Percentiles rank a stretch among this genome's conserved stretches.
These are phyloP conservation scores for Crithidia expoeki DNA, from an alignment of 208 protist genomes.

Conservation along the genomic window DNA sequence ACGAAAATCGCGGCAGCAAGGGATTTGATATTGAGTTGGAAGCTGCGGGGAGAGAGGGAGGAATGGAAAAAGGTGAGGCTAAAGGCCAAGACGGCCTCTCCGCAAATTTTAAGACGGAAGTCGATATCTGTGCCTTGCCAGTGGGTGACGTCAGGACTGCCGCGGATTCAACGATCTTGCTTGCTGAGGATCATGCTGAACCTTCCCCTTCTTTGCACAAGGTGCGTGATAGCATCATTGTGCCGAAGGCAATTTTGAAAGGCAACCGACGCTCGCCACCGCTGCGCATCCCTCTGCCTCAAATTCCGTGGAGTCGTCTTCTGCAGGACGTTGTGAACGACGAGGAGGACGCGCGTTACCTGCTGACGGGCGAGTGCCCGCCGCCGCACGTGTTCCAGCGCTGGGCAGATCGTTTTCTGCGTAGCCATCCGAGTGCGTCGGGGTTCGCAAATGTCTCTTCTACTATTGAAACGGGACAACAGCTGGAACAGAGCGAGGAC, in stretches of 20 bases:
- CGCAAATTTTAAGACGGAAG: too few relatives aligned
- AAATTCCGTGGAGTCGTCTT: neutral
- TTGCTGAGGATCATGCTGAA: neutral
- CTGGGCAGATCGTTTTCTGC: slow-evolving; percentile 28
- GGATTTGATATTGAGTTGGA: too few relatives aligned
- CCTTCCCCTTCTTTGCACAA: neutral
- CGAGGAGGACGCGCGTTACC: slow-evolving; percentile 33
- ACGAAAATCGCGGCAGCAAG: too few relatives aligned
- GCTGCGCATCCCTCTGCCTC: neutral
- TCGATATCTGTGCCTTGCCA: too few relatives aligned
- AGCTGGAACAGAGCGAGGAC: neutral
- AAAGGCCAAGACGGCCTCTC: too few relatives aligned
- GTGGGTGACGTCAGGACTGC: too few relatives aligned
- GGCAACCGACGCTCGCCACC: slow-evolving; percentile 1
- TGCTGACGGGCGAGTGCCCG: slow-evolving; percentile 32
- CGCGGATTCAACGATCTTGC: too few relatives aligned
- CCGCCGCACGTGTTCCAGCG: slow-evolving; percentile 32
- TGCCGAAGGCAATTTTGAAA: neutral
- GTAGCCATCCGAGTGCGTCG: neutral
- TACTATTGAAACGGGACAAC: neutral
- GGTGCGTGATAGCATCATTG: neutral
- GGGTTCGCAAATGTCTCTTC: neutral
- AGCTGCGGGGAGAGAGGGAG: too few relatives aligned
- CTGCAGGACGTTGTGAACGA: slow-evolving; percentile 15
- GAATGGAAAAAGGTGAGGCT: too few relatives aligned